phyloP scores from a whole-genome alignment of 495 filamentous ascomycete species.

The Penicillium soppii region DNA sequence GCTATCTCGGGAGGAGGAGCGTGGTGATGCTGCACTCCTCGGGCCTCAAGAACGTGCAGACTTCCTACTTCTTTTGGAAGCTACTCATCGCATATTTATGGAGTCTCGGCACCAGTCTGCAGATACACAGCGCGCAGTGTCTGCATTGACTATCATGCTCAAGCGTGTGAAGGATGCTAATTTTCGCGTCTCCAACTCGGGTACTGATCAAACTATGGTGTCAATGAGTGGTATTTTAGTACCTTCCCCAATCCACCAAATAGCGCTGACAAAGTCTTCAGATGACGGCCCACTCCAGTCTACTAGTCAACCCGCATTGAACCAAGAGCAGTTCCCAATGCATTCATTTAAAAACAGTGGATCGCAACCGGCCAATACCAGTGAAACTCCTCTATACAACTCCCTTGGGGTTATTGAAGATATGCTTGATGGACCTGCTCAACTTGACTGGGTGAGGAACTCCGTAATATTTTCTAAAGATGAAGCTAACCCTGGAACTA shows the following conservation, averaged over 20 bases:
- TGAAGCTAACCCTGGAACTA: background rate
- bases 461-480: too few species aligned
- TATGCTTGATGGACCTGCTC: conserved; percentile 49
- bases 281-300: conserved; percentile 7
- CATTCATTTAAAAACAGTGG: background rate
- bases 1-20: conserved; percentile 40
- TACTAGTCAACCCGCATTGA: background rate
- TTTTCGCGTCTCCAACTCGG: conserved; percentile 17
- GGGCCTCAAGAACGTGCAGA: conserved; percentile 45
- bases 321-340: conserved; percentile 8
- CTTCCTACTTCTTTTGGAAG: conserved; percentile 68
- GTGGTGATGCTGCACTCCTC: conserved; percentile 3
- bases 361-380: background rate
- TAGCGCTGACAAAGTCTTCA: background rate
- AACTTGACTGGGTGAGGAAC: conserved; percentile 72
- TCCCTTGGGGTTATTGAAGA: conserved; percentile 53
- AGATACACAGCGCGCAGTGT: conserved; percentile 77
- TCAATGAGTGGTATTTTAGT: conserved; percentile 19
- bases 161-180: conserved; percentile 55
- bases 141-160: conserved; percentile 72
- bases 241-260: conserved; percentile 10
- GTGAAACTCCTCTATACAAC: conserved; percentile 25
- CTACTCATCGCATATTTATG: conserved; percentile 69
- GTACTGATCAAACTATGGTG: conserved; percentile 16
- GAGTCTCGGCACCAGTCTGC: conserved; percentile 63